These are phyloP conservation scores for Pascua sp. DNA, from an alignment of 1,284 basidiomycete species.

Conservation along the genomic window DNA sequence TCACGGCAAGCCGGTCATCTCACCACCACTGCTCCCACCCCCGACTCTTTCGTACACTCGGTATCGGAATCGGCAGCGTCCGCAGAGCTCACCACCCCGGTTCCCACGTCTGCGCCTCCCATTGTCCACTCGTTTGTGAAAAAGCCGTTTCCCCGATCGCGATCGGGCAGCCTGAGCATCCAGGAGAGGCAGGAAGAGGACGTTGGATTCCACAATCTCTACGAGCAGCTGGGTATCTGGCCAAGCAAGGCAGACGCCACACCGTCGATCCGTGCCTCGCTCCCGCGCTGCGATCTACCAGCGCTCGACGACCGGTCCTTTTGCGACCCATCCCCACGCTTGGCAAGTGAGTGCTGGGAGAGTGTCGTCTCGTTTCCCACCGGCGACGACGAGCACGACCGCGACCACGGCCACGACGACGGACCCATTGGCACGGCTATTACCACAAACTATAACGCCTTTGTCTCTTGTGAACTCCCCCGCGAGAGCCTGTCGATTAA, in stretches of 20 bases:
- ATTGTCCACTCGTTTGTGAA: too few relatives aligned
- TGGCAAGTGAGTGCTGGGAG: too few relatives aligned
- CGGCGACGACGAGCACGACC: neutral
- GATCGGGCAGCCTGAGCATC: too few relatives aligned
- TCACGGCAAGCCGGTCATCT: too few relatives aligned
- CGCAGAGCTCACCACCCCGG: neutral
- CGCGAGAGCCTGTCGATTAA: slow-evolving; percentile 7
- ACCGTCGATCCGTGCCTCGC: slow-evolving; percentile 7
- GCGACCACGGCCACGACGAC: neutral
- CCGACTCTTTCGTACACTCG: slow-evolving; percentile 28
- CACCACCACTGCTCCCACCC: slow-evolving; percentile 4
- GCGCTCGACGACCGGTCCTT: slow-evolving; percentile 1
- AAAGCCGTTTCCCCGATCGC: too few relatives aligned
- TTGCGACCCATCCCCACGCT: neutral
- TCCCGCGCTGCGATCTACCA: neutral
- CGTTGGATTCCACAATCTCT: slow-evolving; percentile 40
- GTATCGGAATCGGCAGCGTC: neutral
- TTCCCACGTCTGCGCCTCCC: neutral
- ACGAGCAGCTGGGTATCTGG: slow-evolving; percentile 44
- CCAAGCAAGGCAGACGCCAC: slow-evolving; percentile 15
- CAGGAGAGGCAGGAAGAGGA: neutral
- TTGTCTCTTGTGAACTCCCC: neutral
- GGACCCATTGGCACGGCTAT: neutral
- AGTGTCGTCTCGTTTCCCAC: neutral
- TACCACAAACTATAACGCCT: neutral